These are phyloP conservation scores for Fusarium buxicola DNA, from an alignment of 2,329 filamentous ascomycete genomes.

Conservation along the genomic window DNA sequence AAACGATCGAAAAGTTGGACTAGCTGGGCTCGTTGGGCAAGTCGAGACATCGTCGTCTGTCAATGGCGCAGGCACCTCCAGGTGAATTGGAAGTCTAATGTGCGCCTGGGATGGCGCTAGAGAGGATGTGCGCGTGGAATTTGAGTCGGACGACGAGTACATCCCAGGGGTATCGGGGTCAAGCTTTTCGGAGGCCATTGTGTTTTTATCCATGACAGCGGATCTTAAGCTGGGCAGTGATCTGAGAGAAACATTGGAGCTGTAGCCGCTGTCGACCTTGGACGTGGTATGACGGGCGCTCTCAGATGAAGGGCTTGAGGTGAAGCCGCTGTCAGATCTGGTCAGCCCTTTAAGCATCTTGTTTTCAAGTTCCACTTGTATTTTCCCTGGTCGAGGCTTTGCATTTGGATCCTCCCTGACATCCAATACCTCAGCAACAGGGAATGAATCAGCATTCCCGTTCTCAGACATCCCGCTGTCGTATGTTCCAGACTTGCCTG, in stretches of 20 bases:
- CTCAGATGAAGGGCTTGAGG: slow-evolving; percentile 59
- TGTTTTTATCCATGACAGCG: slow-evolving; percentile 34
- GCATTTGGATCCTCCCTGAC: slow-evolving; percentile 58
- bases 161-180: slow-evolving; percentile 22
- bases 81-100: slow-evolving; percentile 31
- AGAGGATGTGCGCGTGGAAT: slow-evolving; percentile 36
- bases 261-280: slow-evolving; percentile 71
- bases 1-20: slow-evolving; percentile 29
- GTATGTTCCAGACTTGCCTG: slow-evolving; percentile 30
- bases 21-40: slow-evolving; percentile 33
- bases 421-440: slow-evolving; percentile 52
- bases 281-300: slow-evolving; percentile 59
- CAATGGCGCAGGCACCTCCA: slow-evolving; percentile 29
- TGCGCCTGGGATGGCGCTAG: slow-evolving; percentile 32
- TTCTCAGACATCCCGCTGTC: slow-evolving; percentile 35
- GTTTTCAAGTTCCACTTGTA: slow-evolving; percentile 37
- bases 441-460: slow-evolving; percentile 49
- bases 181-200: slow-evolving; percentile 34
- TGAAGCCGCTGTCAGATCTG: slow-evolving; percentile 62
- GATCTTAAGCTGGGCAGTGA: slow-evolving; percentile 57
- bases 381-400: slow-evolving; percentile 49
- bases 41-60: slow-evolving; percentile 35
- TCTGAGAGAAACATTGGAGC: slow-evolving; percentile 68
- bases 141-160: slow-evolving; percentile 32
- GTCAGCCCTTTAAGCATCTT: slow-evolving; percentile 39